Conservation (phyloP, 345 rosid species). For the Murraya koenigii region DNA sequence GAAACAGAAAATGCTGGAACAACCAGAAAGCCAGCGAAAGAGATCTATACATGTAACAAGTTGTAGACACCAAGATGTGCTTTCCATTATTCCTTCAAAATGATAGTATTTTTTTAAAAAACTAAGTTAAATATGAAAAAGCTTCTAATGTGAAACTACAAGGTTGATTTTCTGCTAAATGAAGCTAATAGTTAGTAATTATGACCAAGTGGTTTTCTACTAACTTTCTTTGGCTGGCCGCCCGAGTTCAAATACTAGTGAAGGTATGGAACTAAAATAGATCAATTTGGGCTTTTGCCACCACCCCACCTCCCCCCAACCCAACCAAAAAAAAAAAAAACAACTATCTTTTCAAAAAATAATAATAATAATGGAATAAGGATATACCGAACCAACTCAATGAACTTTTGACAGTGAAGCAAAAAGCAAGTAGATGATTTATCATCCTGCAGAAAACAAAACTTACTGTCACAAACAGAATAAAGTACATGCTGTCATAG, state of each 20-base stretch:
- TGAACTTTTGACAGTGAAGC: conserved; percentile 84
- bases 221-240: no score
- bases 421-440: conserved; percentile 84
- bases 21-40: neutral
- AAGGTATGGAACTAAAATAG: no score
- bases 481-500: neutral
- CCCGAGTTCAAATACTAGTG: no score
- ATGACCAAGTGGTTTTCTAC: no score
- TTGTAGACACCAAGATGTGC: neutral
- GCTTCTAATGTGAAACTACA: neutral
- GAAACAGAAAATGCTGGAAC: neutral
- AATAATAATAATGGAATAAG: conserved; percentile 13
- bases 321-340: no score
- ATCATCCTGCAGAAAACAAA: conserved; percentile 64
- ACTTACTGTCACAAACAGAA: conserved; percentile 12
- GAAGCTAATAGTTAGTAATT: neutral
- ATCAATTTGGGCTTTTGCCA: no score
- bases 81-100: neutral
- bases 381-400: conserved; percentile 80
- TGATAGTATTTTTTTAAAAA: neutral
- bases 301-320: no score
- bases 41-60: neutral
- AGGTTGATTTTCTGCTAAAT: neutral
- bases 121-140: neutral
- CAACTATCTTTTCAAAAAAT: no score